A percentile compares a stretch with the other conserved stretches of the same genome.
Conservation (phyloP, 441 rosid species). For the Erysimum cheiri region DNA sequence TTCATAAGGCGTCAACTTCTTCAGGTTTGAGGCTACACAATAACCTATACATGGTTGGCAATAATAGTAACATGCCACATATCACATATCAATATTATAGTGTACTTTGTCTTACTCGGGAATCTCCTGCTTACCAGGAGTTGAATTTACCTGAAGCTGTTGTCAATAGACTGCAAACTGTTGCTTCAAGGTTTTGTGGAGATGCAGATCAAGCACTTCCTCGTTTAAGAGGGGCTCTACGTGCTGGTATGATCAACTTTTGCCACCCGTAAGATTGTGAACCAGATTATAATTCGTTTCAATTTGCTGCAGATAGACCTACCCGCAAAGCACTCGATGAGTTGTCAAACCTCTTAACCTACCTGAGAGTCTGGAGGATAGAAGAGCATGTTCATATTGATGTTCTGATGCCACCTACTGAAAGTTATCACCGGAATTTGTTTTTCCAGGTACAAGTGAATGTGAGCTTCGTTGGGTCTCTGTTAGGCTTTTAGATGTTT, state of each 20-base stretch:
- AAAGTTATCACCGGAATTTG: slow-evolving; percentile 79
- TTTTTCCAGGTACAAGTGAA: slow-evolving; percentile 73
- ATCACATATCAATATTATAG: slow-evolving; percentile 1
- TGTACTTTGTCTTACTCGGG: slow-evolving; percentile 36
- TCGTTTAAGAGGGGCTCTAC: slow-evolving; percentile 94
- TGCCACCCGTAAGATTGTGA: neutral
- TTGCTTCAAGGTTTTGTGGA: slow-evolving; percentile 92
- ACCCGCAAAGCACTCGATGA: slow-evolving; percentile 90
- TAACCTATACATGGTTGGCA: slow-evolving; percentile 26
- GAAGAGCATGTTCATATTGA: slow-evolving; percentile 77
- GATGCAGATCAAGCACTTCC: slow-evolving; percentile 92
- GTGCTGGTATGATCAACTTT: slow-evolving; percentile 59
- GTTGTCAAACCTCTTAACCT: slow-evolving; percentile 72
- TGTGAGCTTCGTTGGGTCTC: slow-evolving; percentile 14
- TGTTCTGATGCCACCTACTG: slow-evolving; percentile 92
- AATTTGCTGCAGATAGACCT: slow-evolving; percentile 64
- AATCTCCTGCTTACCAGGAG: slow-evolving; percentile 66
- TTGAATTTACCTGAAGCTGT: slow-evolving; percentile 86
- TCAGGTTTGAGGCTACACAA: slow-evolving; percentile 67
- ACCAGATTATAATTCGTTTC: slow-evolving; percentile 26
- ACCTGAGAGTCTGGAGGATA: slow-evolving; percentile 87
- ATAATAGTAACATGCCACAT: slow-evolving; percentile 13
- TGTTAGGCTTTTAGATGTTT: slow-evolving; percentile 9
- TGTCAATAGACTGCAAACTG: slow-evolving; percentile 95
- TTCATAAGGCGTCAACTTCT: slow-evolving; percentile 94